These are phyloP conservation scores for Tetracentron sinense DNA, from an alignment of 164 flowering plant species.

Conservation along the genomic window DNA sequence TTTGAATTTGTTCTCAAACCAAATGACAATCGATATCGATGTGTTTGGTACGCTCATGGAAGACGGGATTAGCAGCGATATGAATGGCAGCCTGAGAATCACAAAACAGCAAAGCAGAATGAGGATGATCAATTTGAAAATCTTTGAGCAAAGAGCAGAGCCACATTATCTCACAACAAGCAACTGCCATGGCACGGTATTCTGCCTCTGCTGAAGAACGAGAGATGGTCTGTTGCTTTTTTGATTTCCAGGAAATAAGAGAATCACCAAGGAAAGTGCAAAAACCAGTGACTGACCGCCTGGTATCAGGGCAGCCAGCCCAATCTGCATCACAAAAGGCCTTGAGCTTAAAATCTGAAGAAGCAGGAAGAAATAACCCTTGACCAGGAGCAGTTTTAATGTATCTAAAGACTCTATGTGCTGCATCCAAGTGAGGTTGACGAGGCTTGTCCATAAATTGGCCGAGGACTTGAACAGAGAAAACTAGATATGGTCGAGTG, in stretches of 20 bases:
- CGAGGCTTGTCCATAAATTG: slow-evolving; percentile 10
- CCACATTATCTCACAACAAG: neutral
- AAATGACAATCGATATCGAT: no score
- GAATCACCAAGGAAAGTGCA: neutral
- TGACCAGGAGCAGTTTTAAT: neutral
- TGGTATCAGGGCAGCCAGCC: neutral
- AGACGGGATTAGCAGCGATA: no score
- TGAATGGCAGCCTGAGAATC: no score
- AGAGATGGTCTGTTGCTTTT: slow-evolving; percentile 6
- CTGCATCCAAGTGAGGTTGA: slow-evolving; percentile 2
- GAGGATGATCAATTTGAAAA: no score
- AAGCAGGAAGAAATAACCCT: neutral
- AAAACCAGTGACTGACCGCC: slow-evolving; percentile 9
- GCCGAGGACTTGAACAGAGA: neutral
- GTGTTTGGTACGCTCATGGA: no score
- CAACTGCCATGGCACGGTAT: neutral
- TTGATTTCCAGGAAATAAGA: slow-evolving; percentile 11
- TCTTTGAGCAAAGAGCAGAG: no score
- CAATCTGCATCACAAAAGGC: slow-evolving; percentile 10
- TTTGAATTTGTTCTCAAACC: no score
- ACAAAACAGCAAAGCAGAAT: no score
- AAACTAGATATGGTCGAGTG: slow-evolving; percentile 7
- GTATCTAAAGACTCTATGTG: neutral
- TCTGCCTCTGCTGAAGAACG: slow-evolving; percentile 5
- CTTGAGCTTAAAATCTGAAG: neutral